Conservation (phyloP, 352 stramenopile genomes). For the Phytophthora agathidicida region DNA sequence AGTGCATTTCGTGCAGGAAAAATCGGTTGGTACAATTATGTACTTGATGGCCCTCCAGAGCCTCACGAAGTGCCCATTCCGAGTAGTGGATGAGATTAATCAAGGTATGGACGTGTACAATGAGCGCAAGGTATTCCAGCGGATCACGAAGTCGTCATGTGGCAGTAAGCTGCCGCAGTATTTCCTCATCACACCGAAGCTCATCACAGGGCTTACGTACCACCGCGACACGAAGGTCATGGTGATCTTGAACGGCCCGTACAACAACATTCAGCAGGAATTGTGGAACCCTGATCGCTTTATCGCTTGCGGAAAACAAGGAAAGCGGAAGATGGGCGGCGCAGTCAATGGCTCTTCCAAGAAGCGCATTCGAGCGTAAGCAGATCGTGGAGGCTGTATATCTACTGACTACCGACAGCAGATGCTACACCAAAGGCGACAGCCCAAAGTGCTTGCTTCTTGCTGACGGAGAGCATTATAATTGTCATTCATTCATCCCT, state of each 20-base stretch:
- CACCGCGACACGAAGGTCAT: conserved; percentile 90
- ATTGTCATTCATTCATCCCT: conserved; percentile 21
- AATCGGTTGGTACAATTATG: conserved; percentile 92
- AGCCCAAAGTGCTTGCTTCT: conserved; percentile 3
- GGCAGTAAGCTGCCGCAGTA: conserved; percentile 89
- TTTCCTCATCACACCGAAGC: conserved; percentile 90
- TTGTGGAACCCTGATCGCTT: conserved; percentile 73
- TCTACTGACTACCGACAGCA: conserved; percentile 1
- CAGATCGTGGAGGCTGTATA: background rate
- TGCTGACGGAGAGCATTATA: conserved; percentile 18
- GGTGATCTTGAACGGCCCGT: conserved; percentile 88
- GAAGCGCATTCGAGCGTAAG: conserved; percentile 43
- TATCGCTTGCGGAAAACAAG: conserved; percentile 40
- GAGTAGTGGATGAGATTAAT: conserved; percentile 91
- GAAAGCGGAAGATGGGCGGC: conserved; percentile 36
- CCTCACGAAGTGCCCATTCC: conserved; percentile 87
- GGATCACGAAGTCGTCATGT: conserved; percentile 88
- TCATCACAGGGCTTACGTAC: conserved; percentile 85
- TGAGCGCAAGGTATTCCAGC: conserved; percentile 89
- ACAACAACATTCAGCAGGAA: conserved; percentile 81
- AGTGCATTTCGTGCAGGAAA: conserved; percentile 58
- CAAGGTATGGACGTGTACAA: conserved; percentile 92
- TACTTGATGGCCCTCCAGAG: conserved; percentile 91
- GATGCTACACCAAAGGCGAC: conserved; percentile 13
- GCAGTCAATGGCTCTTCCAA: conserved; percentile 11